Conservation (phyloP, 78 protist species). For the Dictyostelium intermedium region DNA sequence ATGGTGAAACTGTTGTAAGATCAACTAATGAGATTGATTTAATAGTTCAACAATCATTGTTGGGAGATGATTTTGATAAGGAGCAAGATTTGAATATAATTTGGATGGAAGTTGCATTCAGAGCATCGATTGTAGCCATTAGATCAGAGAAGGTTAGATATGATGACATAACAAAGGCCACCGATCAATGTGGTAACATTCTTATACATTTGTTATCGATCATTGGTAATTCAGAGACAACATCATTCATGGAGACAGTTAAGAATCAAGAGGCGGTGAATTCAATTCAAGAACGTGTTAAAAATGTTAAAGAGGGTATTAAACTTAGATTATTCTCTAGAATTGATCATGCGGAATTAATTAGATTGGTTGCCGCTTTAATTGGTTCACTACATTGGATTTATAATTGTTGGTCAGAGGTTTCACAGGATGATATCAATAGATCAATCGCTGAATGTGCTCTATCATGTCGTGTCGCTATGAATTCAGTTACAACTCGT, state of each 20-base stretch:
- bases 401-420: conserved; percentile 55
- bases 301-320: conserved; percentile 50
- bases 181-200: conserved; percentile 53
- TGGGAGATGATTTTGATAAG: conserved; percentile 7
- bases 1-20: background rate
- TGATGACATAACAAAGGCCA: conserved; percentile 50
- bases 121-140: conserved; percentile 16
- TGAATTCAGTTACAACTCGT: conserved; percentile 25
- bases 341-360: conserved; percentile 37
- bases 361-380: conserved; percentile 51
- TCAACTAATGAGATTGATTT: conserved; percentile 17
- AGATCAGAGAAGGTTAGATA: conserved; percentile 53
- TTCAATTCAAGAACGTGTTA: conserved; percentile 58
- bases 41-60: background rate
- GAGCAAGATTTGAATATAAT: conserved; percentile 21
- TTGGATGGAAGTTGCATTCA: conserved; percentile 58
- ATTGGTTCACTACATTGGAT: conserved; percentile 54
- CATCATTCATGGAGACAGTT: conserved; percentile 36
- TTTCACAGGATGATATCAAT: conserved; percentile 22
- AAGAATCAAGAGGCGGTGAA: conserved; percentile 47
- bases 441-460: conserved; percentile 64
- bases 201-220: conserved; percentile 23
- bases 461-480: conserved; percentile 20
- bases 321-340: conserved; percentile 26
- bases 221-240: conserved; percentile 40